A percentile compares a stretch with the other conserved stretches of the same genome.
Evolutionary conservation across 495 filamentous ascomycete genomes (phyloP).

Genomic region (Echria macrotheca): DNA sequence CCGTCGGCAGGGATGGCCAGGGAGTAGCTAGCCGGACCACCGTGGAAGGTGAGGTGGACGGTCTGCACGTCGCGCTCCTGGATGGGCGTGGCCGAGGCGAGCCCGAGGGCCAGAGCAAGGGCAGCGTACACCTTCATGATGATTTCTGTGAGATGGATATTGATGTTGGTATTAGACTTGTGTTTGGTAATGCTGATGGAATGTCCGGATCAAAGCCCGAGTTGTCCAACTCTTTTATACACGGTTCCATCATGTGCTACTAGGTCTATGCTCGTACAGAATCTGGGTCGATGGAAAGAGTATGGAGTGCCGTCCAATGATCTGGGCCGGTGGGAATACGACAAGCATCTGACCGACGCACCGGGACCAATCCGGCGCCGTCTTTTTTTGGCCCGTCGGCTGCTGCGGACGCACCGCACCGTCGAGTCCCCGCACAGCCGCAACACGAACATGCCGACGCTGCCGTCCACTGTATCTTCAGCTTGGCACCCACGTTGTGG

Average conservation of each 20-base stretch:
- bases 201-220: background rate
- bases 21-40: constrained; percentile 22
- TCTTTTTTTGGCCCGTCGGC: background rate
- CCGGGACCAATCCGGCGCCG: background rate
- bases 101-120: background rate
- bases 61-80: constrained; percentile 21
- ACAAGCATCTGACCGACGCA: constrained; percentile 1
- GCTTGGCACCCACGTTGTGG: background rate
- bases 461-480: too few relatives aligned
- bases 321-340: background rate
- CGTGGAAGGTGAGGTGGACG: constrained; percentile 26
- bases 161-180: background rate
- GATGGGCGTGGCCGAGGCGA: constrained; percentile 14
- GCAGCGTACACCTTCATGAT: background rate
- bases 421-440: background rate
- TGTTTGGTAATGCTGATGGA: background rate
- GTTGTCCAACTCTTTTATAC: background rate
- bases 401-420: background rate
- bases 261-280: background rate
- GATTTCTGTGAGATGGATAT: background rate
- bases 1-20: constrained; percentile 28
- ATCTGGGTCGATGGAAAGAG: background rate
- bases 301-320: background rate
- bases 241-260: background rate
- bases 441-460: background rate